Evolutionary conservation across 2,329 filamentous ascomycete species (phyloP).

Genomic region (Volutella citrinella): DNA sequence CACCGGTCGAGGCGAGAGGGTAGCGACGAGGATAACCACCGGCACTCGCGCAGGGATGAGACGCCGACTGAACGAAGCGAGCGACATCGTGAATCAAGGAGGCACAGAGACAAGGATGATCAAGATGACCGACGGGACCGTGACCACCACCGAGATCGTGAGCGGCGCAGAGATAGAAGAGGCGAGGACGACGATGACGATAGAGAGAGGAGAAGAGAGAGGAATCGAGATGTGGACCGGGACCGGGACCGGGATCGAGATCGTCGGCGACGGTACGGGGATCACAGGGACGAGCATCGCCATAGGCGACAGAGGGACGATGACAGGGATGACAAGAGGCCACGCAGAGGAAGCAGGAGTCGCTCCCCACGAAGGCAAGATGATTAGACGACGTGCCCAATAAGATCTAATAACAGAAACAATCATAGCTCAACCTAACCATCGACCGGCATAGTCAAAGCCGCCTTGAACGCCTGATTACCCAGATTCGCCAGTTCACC

Average conservation of each 20-base stretch:
- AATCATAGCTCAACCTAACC: constrained; percentile 10
- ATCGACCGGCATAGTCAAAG: constrained; percentile 15
- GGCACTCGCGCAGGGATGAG: constrained; percentile 37
- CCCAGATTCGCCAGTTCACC: no score
- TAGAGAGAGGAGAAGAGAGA: constrained; percentile 16
- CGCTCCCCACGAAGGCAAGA: constrained; percentile 37
- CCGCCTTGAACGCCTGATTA: constrained; percentile 22
- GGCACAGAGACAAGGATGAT: constrained; percentile 27
- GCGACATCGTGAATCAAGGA: constrained; percentile 27
- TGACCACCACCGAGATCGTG: constrained; percentile 11
- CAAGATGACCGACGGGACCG: constrained; percentile 24
- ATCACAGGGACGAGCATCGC: constrained; percentile 27
- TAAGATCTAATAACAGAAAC: constrained; percentile 11
- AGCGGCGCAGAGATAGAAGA: constrained; percentile 12
- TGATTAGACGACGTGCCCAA: constrained; percentile 20
- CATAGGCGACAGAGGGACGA: constrained; percentile 26
- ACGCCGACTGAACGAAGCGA: constrained; percentile 26
- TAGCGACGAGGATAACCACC: constrained; percentile 26
- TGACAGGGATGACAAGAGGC: constrained; percentile 20
- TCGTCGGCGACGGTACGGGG: constrained; percentile 25
- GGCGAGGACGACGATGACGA: constrained; percentile 23
- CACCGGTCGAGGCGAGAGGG: constrained; percentile 39
- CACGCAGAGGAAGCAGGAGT: constrained; percentile 37
- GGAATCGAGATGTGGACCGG: constrained; percentile 23
- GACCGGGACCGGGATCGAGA: constrained; percentile 21